These are phyloP conservation scores for Globisporangium abappressorium DNA, from an alignment of 352 stramenopile species.

Conservation along the genomic window DNA sequence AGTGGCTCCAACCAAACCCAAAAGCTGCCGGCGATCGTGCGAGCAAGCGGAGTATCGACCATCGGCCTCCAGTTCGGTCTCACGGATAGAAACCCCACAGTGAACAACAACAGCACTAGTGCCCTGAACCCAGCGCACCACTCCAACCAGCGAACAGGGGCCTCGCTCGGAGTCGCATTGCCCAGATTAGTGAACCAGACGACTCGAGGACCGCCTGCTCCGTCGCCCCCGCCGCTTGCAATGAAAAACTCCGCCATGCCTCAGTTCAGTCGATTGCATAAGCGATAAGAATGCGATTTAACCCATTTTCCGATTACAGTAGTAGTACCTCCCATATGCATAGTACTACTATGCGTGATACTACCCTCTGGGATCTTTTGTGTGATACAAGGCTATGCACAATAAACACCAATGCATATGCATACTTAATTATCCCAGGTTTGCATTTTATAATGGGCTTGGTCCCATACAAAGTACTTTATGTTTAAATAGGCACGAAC, in stretches of 20 bases:
- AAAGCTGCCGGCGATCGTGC: conserved; percentile 14
- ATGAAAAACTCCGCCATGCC: conserved; percentile 41
- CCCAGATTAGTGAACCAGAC: conserved; percentile 29
- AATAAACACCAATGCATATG: too few relatives aligned
- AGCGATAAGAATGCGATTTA: conserved; percentile 32
- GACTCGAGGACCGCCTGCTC: conserved; percentile 21
- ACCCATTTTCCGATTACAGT: not conserved
- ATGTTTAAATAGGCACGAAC: too few relatives aligned
- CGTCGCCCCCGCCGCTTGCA: conserved; percentile 35
- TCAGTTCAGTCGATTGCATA: conserved; percentile 63
- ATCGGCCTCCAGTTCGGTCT: conserved; percentile 11
- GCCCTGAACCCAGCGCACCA: not conserved
- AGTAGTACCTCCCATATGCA: too few relatives aligned
- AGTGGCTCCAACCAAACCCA: conserved; percentile 1
- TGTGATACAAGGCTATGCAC: too few relatives aligned
- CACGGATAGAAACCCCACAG: conserved; percentile 5
- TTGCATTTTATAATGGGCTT: too few relatives aligned
- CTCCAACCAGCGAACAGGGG: conserved; percentile 1
- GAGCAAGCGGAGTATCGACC: not conserved
- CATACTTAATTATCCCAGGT: too few relatives aligned
- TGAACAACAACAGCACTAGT: not conserved
- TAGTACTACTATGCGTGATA: too few relatives aligned
- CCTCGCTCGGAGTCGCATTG: conserved; percentile 23
- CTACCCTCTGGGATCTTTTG: too few relatives aligned
- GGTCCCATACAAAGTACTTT: too few relatives aligned